A percentile compares a stretch with the other conserved stretches of the same genome.
Conservation (phyloP, 73 alveolate species). For the Symbiodinium pilosum region DNA sequence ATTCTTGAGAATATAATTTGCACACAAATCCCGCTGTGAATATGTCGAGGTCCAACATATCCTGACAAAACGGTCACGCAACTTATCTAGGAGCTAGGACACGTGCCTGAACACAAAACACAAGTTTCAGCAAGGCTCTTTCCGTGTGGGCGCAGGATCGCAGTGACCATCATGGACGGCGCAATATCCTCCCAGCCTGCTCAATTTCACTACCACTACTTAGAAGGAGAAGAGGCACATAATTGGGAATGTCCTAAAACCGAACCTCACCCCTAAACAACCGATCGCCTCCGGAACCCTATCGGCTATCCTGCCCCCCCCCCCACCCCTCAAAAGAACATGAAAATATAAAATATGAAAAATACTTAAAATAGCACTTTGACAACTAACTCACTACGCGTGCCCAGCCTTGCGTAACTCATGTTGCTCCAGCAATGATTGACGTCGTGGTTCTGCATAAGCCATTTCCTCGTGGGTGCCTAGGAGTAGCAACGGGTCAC, state of each 20-base stretch:
- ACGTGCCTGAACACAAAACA: too few relatives aligned
- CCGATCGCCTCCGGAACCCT: background rate
- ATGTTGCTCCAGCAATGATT: background rate
- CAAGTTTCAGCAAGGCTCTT: background rate
- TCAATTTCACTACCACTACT: too few relatives aligned
- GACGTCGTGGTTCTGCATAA: background rate
- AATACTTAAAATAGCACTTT: too few relatives aligned
- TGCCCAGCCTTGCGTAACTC: background rate
- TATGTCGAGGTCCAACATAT: background rate
- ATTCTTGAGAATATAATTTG: constrained; percentile 28
- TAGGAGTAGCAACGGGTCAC: too few relatives aligned
- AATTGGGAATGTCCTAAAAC: too few relatives aligned
- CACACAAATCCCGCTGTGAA: constrained; percentile 3
- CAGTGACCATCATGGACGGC: background rate
- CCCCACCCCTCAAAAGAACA: too few relatives aligned
- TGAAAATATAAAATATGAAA: too few relatives aligned
- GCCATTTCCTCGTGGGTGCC: background rate
- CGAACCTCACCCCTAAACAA: background rate
- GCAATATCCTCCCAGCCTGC: background rate
- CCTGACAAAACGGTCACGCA: too few relatives aligned
- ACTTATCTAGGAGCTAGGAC: too few relatives aligned
- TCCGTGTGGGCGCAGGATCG: background rate
- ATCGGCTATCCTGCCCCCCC: background rate
- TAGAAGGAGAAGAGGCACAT: too few relatives aligned
- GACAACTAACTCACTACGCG: too few relatives aligned